phyloP scores from a whole-genome alignment of 2,329 filamentous ascomycete species.

The Coniochaeta hoffmannii region DNA sequence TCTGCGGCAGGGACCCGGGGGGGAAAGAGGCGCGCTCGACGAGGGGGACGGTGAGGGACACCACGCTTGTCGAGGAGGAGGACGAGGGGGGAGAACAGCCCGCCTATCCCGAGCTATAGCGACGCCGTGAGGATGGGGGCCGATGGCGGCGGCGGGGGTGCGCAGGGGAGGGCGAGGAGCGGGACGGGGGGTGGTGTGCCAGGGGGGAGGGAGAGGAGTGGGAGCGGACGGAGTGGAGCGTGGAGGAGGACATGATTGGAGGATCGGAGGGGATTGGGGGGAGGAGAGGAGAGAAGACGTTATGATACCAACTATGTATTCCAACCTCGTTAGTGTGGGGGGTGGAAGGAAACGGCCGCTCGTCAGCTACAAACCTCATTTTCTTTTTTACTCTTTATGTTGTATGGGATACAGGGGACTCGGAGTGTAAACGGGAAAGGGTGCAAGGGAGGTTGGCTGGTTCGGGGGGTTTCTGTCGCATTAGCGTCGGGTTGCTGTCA shows the following conservation, averaged over 20 bases:
- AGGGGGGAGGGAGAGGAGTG: constrained; percentile 29
- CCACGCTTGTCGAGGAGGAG: constrained; percentile 29
- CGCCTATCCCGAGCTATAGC: constrained; percentile 77
- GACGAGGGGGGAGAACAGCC: constrained; percentile 28
- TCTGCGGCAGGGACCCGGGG: constrained; percentile 39
- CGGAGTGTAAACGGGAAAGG: no score
- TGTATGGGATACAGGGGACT: neutral
- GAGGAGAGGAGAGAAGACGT: constrained; percentile 7
- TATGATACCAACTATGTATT: constrained; percentile 53
- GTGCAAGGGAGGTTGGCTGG: neutral
- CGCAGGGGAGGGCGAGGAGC: neutral
- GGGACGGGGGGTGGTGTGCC: neutral
- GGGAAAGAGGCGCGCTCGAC: constrained; percentile 49
- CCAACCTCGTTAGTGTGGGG: neutral
- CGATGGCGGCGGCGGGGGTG: no score
- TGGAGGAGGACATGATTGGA: neutral
- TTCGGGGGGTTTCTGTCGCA: neutral
- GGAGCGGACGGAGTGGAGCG: constrained; percentile 24
- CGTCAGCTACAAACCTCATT: neutral
- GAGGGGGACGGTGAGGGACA: constrained; percentile 49
- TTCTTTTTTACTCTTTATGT: neutral
- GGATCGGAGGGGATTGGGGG: neutral
- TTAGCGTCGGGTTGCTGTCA: neutral
- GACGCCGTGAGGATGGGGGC: constrained; percentile 58
- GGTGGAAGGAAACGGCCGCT: neutral